Evolutionary conservation across 73 alveolate genomes (phyloP).

Genomic region (Symbiodinium pilosum): DNA sequence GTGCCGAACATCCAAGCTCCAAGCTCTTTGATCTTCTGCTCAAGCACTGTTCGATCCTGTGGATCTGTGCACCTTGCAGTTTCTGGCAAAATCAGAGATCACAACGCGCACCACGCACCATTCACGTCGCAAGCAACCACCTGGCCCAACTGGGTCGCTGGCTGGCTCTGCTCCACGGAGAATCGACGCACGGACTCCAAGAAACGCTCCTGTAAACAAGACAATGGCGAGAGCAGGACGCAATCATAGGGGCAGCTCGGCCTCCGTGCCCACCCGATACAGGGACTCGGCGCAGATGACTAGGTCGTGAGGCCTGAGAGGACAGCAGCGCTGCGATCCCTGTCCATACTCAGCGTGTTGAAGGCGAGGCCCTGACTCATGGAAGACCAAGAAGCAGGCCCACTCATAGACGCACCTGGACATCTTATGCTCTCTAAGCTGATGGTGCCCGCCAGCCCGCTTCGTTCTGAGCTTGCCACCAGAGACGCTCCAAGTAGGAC

Average conservation of each 20-base stretch:
- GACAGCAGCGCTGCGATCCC: background rate
- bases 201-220: background rate
- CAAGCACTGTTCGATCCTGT: background rate
- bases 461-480: background rate
- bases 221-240: background rate
- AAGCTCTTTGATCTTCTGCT: conserved; percentile 2
- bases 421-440: background rate
- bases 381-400: conserved; percentile 18
- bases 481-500: conserved; percentile 9
- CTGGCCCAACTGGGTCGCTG: background rate
- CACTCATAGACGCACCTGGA: conserved; percentile 23
- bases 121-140: too few species aligned
- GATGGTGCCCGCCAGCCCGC: background rate
- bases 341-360: background rate
- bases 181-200: conserved; percentile 18
- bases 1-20: too few species aligned
- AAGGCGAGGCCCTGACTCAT: background rate
- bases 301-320: conserved; percentile 13
- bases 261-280: conserved; percentile 19
- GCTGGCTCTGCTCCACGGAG: conserved; percentile 11
- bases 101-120: too few species aligned
- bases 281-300: conserved; percentile 26
- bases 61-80: conserved; percentile 10
- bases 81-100: too few species aligned
- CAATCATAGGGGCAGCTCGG: background rate